Evolutionary conservation across 2,329 filamentous ascomycete genomes (phyloP).

Genomic region (Calonectria pauciramosa): DNA sequence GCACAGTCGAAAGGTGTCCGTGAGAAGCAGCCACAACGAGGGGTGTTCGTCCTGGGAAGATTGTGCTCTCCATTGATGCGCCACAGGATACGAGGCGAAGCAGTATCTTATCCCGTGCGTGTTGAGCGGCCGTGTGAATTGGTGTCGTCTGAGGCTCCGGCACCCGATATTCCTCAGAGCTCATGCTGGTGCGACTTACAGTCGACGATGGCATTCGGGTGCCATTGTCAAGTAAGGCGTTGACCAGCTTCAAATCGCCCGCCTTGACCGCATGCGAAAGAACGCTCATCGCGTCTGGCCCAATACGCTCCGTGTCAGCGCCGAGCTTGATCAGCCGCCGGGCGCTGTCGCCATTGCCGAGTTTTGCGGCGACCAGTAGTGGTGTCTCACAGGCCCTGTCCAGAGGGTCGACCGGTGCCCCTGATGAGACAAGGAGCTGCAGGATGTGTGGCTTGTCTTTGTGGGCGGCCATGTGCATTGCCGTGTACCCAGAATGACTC

Average conservation of each 20-base stretch:
- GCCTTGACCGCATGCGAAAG: slow-evolving; percentile 46
- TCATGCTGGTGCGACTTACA: slow-evolving; percentile 22
- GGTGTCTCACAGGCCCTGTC: slow-evolving; percentile 45
- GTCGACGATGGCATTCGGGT: slow-evolving; percentile 35
- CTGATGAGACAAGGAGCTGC: slow-evolving; percentile 39
- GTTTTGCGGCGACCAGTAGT: slow-evolving; percentile 45
- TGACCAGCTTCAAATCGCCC: slow-evolving; percentile 40
- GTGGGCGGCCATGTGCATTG: slow-evolving; percentile 47
- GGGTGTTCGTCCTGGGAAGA: slow-evolving; percentile 45
- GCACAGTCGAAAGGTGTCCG: slow-evolving; percentile 44
- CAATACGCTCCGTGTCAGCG: slow-evolving; percentile 44
- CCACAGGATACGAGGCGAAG: slow-evolving; percentile 43
- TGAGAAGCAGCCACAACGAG: slow-evolving; percentile 43
- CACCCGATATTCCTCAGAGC: slow-evolving; percentile 37
- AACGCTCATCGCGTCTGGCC: slow-evolving; percentile 46
- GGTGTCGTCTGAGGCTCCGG: slow-evolving; percentile 45
- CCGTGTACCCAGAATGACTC: slow-evolving; percentile 42
- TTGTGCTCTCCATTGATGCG: slow-evolving; percentile 43
- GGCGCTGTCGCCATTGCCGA: slow-evolving; percentile 42
- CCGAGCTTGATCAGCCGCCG: slow-evolving; percentile 42
- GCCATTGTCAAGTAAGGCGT: slow-evolving; percentile 39
- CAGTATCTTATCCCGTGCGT: slow-evolving; percentile 44
- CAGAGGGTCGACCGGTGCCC: slow-evolving; percentile 40
- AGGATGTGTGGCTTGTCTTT: slow-evolving; percentile 44
- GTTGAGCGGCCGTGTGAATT: slow-evolving; percentile 44